Evolutionary conservation across 108 stramenopile species (phyloP), one percentile per base, ranked within the genome.

Genomic region (Skeletonema tropicum): DNA sequence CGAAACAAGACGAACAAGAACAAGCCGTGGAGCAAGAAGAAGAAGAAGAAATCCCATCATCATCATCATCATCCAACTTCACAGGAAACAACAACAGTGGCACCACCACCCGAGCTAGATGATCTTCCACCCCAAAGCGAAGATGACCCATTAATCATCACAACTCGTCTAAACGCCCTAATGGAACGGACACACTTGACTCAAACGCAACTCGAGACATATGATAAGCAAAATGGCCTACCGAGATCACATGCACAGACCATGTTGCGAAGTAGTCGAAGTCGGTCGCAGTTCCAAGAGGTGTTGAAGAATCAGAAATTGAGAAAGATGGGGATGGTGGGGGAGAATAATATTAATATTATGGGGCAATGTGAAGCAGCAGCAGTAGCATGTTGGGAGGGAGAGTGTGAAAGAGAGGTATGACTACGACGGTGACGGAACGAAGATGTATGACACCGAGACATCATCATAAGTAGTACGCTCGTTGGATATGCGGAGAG

Each of bases 121-220:
- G 75, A 76, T 17, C 64, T 76, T 6, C 75, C 75, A 15, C 75
- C 75, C 33, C 61, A 49, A 62, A 49, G 65, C 21, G 25, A 36
- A 12, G 38, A 17, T 6, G 62, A 76, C 46, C 75, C 75, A 1
- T 60, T 26, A 0, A 59, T 69, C n/a, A 76, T 76, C 19, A 69
- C 68, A 62, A 33, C 59, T 7, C 52, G 75, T 6, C 68, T 76
- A n/a, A 60, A 76, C 41, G 30, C 19, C 15, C 61, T 76, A 2
- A 76, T 69, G 75, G 62, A 76, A 33, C 30, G 68, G 25, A 76
- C 75, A n/a, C 68, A 64, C 45, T 14, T 38, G n/a, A 63, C 68
- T 39, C 75, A 76, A 36, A 76, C 69, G 39, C 45, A 62, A 46
- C 61, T 76, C 62, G 66, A 76, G 19, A 12, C n/a, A 3, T 65